These are phyloP conservation scores for Spongospora subterranea DNA, from an alignment of 208 protist species.

Conservation along the genomic window DNA sequence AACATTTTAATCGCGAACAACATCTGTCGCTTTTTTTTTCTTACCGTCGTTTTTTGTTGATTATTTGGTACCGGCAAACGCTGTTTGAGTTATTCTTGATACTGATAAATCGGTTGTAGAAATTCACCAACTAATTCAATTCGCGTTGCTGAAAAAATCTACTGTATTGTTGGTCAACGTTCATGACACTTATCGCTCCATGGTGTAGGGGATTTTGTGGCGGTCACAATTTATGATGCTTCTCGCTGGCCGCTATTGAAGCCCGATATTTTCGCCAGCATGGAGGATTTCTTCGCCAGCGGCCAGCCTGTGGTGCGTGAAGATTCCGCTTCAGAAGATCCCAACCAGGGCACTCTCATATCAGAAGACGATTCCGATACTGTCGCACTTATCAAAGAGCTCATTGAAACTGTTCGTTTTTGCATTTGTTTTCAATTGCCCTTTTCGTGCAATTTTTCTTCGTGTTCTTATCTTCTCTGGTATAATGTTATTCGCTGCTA, in stretches of 20 bases:
- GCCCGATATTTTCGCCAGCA: conserved; percentile 71
- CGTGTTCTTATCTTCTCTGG: too few relatives aligned
- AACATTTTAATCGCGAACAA: too few relatives aligned
- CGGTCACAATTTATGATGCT: conserved; percentile 66
- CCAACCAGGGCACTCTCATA: conserved; percentile 61
- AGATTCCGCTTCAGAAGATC: neutral
- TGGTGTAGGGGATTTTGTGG: conserved; percentile 72
- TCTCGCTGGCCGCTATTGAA: conserved; percentile 29
- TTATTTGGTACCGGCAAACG: too few relatives aligned
- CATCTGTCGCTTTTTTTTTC: too few relatives aligned
- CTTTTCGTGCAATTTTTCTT: too few relatives aligned
- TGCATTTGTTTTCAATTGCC: conserved; percentile 61
- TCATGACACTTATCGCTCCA: neutral
- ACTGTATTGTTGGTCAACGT: too few relatives aligned
- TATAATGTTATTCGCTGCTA: too few relatives aligned
- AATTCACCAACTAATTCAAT: too few relatives aligned
- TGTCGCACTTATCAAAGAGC: conserved; percentile 82
- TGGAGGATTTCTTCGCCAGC: conserved; percentile 78
- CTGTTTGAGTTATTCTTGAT: too few relatives aligned
- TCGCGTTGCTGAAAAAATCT: too few relatives aligned
- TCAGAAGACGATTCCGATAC: conserved; percentile 71
- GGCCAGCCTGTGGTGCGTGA: conserved; percentile 71
- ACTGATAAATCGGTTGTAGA: too few relatives aligned
- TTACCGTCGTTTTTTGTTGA: too few relatives aligned
- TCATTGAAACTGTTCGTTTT: conserved; percentile 78